Base-by-base conservation (phyloP, 306 rosid species). In the Dryas alaskensis region DNA sequence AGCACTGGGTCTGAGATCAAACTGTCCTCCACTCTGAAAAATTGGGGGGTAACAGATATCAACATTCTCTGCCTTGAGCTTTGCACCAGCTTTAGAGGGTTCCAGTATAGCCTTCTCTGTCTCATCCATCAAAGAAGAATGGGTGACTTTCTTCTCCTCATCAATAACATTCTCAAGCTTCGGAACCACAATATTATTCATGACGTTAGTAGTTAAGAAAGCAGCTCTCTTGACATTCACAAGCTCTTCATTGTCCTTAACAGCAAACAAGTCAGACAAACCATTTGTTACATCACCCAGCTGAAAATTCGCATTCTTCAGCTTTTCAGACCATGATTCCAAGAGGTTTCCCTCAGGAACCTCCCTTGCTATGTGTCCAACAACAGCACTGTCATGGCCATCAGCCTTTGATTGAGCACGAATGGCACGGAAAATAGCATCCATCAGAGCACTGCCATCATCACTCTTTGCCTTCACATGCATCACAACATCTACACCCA, bases 11-110 rank as follows among this genome's bases (percentile, higher is more conserved):
- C 84, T 86, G 76, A 93, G 97, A 85, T 93, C 98, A 85, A 86
- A 93, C 72, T 81, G 87, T 14, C 94, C 98, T 14, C 98, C 98
- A 60, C 98, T 93, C 81, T 93, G 97, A 76, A 91, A 91, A 63
- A 93, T 91, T 59, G 98, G 97, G 27, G 98, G 98, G 73, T 91
- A 93, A 78, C 96, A 89, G 19, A 93, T 93, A 81, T 93, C 98
- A 68, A 93, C 96, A 87, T 91, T 94, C 25, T 84, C 92, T 31
- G 96, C 81, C 86, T 88, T 89, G 52, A 93, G 79, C 79, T 89
- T 94, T 60, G 88, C 87, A 25, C 86, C 85, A 74, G 85, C 91
- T 84, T 86, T 91, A 44, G 92, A 78, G 25, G 97, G 98, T 67
- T 93, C 92, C 79, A 88, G 45, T 42, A 93, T 87, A 39, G 89